phyloP scores from a whole-genome alignment of 2,329 filamentous ascomycete genomes.

The Ploettnerulaceae sp. region DNA sequence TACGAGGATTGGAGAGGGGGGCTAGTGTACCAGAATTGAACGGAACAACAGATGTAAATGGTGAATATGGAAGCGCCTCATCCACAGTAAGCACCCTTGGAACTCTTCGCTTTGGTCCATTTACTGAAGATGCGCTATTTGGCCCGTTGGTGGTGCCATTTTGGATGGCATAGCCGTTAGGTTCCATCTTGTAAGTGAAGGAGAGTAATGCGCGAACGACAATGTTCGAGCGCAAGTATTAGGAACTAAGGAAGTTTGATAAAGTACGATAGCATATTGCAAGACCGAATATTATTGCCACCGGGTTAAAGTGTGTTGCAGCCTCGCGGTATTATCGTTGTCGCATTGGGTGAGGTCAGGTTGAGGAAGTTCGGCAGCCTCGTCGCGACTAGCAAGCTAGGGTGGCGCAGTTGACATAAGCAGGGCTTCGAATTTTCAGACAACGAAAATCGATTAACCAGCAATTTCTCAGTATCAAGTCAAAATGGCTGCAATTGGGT shows the following conservation, averaged over 20 bases:
- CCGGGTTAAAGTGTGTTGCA: neutral
- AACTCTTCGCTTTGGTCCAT: constrained; percentile 23
- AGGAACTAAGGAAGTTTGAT: neutral
- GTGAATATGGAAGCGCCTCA: constrained; percentile 77
- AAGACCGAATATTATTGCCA: neutral
- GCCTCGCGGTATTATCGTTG: constrained; percentile 6
- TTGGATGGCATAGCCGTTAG: constrained; percentile 25
- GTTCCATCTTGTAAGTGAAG: constrained; percentile 23
- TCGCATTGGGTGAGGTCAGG: constrained; percentile 5
- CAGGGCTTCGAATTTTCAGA: constrained; percentile 9
- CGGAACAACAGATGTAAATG: constrained; percentile 73
- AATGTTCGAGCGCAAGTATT: neutral
- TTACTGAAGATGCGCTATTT: constrained; percentile 17
- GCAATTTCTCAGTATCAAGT: neutral
- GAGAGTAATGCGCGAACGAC: neutral
- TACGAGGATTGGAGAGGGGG: neutral
- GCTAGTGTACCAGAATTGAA: constrained; percentile 62
- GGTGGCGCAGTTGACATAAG: constrained; percentile 12
- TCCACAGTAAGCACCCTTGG: constrained; percentile 55
- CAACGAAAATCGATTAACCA: neutral
- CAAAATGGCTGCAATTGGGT: constrained; percentile 82
- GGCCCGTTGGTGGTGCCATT: constrained; percentile 21
- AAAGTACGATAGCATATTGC: constrained; percentile 1
- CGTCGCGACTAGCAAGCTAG: constrained; percentile 2
- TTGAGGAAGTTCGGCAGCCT: constrained; percentile 16